A percentile compares a stretch with the other conserved stretches of the same genome.
Conservation (phyloP, 371 early-diverging fungal species). For the Mucor velutinosus region DNA sequence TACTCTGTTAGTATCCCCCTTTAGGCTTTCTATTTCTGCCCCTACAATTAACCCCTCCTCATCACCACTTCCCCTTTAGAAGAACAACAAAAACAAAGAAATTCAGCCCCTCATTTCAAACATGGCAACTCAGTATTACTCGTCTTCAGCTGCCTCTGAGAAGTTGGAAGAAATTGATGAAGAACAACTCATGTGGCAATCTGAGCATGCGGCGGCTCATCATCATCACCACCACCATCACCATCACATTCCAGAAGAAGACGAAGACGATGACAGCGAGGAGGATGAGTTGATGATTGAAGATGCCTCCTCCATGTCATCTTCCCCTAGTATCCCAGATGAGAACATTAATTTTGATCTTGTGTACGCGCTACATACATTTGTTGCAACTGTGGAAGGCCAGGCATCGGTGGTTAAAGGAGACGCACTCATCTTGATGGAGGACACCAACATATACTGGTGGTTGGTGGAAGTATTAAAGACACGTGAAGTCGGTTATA, state of each 20-base stretch:
- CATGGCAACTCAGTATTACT: constrained; percentile 15
- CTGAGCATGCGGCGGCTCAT: constrained; percentile 23
- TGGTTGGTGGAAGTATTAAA: constrained; percentile 93
- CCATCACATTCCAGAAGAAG: constrained; percentile 55
- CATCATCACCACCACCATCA: constrained; percentile 55
- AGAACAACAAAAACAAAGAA: not conserved
- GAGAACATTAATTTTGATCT: constrained; percentile 76
- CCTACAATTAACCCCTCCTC: not conserved
- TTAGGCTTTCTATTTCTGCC: too few species aligned
- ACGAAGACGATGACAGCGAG: constrained; percentile 50
- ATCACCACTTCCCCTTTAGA: not conserved
- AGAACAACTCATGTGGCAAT: constrained; percentile 25
- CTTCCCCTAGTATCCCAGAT: constrained; percentile 67
- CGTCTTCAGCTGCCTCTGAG: constrained; percentile 16
- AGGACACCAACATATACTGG: constrained; percentile 97
- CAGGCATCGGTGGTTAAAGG: constrained; percentile 90
- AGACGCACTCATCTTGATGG: constrained; percentile 86
- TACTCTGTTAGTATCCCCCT: too few species aligned
- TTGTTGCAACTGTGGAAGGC: constrained; percentile 92
- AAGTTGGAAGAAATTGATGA: constrained; percentile 26
- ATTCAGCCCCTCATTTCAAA: not conserved
- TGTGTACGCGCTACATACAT: constrained; percentile 94
- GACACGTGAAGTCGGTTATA: constrained; percentile 90
- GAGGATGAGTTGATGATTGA: constrained; percentile 54
- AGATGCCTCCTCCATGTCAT: constrained; percentile 50